Base-by-base conservation (phyloP, 805 yeast species). In the Hyphopichia homilentoma region DNA sequence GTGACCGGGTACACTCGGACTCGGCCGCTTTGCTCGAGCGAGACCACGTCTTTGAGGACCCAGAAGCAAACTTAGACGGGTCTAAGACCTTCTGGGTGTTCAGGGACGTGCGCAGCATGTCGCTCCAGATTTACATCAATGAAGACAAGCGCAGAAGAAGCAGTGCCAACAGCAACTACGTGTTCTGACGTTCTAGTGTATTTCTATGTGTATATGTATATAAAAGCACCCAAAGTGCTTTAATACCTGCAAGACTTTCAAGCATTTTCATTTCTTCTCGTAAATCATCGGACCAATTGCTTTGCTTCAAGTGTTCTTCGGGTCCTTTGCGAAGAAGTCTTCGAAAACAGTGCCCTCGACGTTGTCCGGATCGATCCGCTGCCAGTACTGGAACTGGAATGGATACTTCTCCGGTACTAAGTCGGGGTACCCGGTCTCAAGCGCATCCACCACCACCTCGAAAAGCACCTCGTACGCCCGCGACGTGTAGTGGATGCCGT, bases 401-500 rank as follows among this genome's bases (percentile, higher is more conserved):
- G 52, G 45, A 27, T 75, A 35, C n/a, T 50, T 58, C 6, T 59
- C 70, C 2, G 81, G 71, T 3, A 48, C 35, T 12, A 65, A 52
- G 27, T 75, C 74, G 0, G 84, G 85, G 44, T 71, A 79, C 9
- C 40, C 18, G 4, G 38, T 38, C 3, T 50, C 41, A 27, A 81
- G 73, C 4, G 52, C 47, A 25, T 48, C 44, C 31, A 65, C 36
- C 14, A 80, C 40, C 26, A 60, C 72, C n/a, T 69, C 54, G 39
- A 52, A 78, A 39, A 72, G 54, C 6, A 80, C 30, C 34, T 59
- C 51, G 54, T 81, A 82, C 0, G 77, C 81, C 19, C 55, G 48
- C 0, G 76, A 75, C 2, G 73, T 61, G 50, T 62, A 82, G 52
- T 83, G 89, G 26, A 83, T 50, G 4, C 88, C 88, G 43, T 73